Evolutionary conservation across 1,284 basidiomycete genomes (phyloP), one percentile per base, ranked within the genome.

Genomic region (Heterobasidion annosum): DNA sequence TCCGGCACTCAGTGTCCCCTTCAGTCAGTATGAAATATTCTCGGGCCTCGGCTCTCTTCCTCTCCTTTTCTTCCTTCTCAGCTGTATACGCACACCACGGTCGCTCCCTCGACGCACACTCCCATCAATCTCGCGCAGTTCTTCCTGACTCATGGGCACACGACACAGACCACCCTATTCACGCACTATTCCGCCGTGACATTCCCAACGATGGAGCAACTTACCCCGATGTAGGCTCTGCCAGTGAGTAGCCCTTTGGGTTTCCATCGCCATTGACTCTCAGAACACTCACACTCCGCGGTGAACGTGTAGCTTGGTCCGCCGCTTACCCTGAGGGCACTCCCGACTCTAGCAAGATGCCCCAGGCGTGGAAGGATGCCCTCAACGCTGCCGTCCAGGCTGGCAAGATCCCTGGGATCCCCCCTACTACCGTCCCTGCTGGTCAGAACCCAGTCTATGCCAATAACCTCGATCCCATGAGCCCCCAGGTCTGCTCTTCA

Each of bases 391-490:
- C 87, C 40, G 73, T 84, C 42, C 62, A 73, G n/a, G 78, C 81
- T 4, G 87, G 87, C 48, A 80, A 79, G 61, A 90, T 93, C 53
- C 91, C 91, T 8, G 64, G 81, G 62, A 73, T 91, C 54, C 82
- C 87, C 10, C 59, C 65, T 46, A 71, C 83, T 5, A 74, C 72
- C 10, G 68, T 67, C 53, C 56, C 58, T 0, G 69, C 68, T 42
- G 65, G 69, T 47, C 64, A 67, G 1, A 79, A 75, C 58, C 83
- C 87, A 0, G 70, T 69, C 0, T 88, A 88, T 60, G 79, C 83
- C 8, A 78, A 77, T 18, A 33, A 33, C 25, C 62, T 69, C 49
- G 74, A 87, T 62, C 82, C 85, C 8, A 72, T 63, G 53, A 68
- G 78, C 50, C 64, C 70, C 6, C 61, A 70, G 8, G 71, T 91